Percentiles rank a stretch among this genome's conserved stretches.
Evolutionary conservation across 768 basidiomycete species (phyloP).

Genomic region (Lactarius sp.): DNA sequence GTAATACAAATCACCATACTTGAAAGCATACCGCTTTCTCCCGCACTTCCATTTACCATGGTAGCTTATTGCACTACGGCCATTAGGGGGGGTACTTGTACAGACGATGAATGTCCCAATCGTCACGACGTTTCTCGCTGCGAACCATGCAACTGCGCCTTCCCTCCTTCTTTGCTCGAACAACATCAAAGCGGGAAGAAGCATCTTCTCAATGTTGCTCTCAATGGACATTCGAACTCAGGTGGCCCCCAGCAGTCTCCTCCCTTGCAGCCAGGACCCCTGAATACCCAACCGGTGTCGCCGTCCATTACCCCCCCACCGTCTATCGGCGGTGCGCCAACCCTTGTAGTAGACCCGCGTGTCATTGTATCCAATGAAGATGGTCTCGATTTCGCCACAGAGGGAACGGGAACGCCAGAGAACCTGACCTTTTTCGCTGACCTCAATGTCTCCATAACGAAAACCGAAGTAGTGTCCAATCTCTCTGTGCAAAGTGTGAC

Average conservation of each 20-base stretch:
- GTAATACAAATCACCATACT: too few relatives aligned
- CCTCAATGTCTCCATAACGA: background rate
- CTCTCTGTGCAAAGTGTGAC: background rate
- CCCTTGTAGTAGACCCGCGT: background rate
- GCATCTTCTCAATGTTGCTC: background rate
- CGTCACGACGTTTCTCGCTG: constrained; percentile 28
- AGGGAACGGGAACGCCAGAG: background rate
- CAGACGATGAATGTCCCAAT: constrained; percentile 16
- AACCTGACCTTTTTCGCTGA: background rate
- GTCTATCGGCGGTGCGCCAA: background rate
- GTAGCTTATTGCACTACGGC: constrained; percentile 7
- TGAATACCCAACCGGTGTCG: background rate
- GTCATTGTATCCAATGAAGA: constrained; percentile 4
- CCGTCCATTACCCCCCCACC: background rate
- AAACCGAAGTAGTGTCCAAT: background rate
- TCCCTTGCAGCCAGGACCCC: background rate
- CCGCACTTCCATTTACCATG: constrained; percentile 9
- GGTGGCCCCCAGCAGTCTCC: too few relatives aligned
- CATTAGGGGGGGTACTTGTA: constrained; percentile 23
- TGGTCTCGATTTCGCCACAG: constrained; percentile 8
- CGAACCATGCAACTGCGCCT: constrained; percentile 23
- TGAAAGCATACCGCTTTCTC: background rate
- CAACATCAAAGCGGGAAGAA: constrained; percentile 5
- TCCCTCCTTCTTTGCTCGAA: background rate
- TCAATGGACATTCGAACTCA: too few relatives aligned